phyloP scores from a whole-genome alignment of 2,329 filamentous ascomycete genomes.

The Xylaria sp. region DNA sequence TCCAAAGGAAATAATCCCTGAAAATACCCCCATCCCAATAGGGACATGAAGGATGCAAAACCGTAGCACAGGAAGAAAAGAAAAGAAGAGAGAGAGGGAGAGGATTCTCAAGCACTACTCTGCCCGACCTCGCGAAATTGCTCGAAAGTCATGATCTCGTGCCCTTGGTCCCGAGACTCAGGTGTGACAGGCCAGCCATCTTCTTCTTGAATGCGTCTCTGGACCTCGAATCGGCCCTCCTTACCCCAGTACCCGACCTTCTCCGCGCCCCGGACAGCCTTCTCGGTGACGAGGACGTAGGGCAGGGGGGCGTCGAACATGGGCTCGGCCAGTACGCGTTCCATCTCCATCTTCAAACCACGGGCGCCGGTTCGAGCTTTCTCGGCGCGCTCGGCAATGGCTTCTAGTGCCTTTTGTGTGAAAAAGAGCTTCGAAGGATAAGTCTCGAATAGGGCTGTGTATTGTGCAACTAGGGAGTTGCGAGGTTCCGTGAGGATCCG shows the following conservation, averaged over 20 bases:
- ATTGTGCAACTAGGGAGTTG: conserved; percentile 89
- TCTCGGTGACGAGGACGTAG: conserved; percentile 79
- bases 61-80: no score
- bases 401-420: conserved; percentile 82
- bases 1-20: neutral
- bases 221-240: conserved; percentile 75
- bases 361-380: conserved; percentile 78
- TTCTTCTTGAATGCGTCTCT: conserved; percentile 74
- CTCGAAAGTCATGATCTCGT: conserved; percentile 43
- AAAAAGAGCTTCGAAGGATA: conserved; percentile 85
- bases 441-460: conserved; percentile 84
- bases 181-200: conserved; percentile 51
- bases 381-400: conserved; percentile 77
- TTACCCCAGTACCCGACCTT: conserved; percentile 73
- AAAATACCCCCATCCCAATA: neutral
- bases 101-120: conserved; percentile 47
- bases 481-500: conserved; percentile 92
- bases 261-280: conserved; percentile 71
- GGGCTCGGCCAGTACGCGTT: conserved; percentile 79
- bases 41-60: neutral
- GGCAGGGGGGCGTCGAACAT: conserved; percentile 85
- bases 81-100: no score
- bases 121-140: conserved; percentile 51
- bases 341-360: conserved; percentile 83
- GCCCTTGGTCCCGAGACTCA: conserved; percentile 23